Evolutionary conservation across 768 basidiomycete genomes (phyloP).

Genomic region (Asterophora parasitica): DNA sequence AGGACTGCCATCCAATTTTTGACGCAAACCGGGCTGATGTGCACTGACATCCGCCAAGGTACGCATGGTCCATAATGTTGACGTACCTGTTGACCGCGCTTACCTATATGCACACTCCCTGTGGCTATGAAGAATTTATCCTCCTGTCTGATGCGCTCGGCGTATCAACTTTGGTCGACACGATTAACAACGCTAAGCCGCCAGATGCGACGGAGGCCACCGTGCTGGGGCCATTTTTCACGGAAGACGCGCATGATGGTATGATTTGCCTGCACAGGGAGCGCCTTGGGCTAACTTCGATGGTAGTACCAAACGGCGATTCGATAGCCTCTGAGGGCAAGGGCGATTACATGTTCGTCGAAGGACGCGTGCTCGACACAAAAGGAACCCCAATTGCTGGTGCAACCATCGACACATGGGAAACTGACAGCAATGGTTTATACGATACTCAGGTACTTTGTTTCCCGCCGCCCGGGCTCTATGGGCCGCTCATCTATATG

Average conservation of each 20-base stretch:
- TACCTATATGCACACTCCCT: slow-evolving; percentile 7
- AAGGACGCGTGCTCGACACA: slow-evolving; percentile 63
- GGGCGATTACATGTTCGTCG: slow-evolving; percentile 78
- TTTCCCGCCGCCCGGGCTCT: not conserved
- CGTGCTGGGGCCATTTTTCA: slow-evolving; percentile 81
- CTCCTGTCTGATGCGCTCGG: slow-evolving; percentile 82
- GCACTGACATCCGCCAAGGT: slow-evolving; percentile 61
- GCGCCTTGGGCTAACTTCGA: not conserved
- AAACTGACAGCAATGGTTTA: slow-evolving; percentile 61
- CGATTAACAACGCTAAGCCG: slow-evolving; percentile 63
- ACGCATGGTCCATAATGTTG: slow-evolving; percentile 6
- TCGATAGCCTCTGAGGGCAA: slow-evolving; percentile 86
- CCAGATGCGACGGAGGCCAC: slow-evolving; percentile 66
- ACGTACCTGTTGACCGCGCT: not conserved
- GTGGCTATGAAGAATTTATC: slow-evolving; percentile 68
- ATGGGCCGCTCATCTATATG: slow-evolving; percentile 31
- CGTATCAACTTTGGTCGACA: slow-evolving; percentile 72
- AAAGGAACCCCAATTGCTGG: slow-evolving; percentile 60
- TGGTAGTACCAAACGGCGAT: slow-evolving; percentile 57
- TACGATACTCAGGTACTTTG: slow-evolving; percentile 32
- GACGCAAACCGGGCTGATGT: slow-evolving; percentile 69
- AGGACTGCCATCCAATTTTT: slow-evolving; percentile 70
- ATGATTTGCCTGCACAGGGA: slow-evolving; percentile 18
- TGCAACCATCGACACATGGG: slow-evolving; percentile 80
- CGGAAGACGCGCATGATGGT: slow-evolving; percentile 73